Evolutionary conservation across 2,329 filamentous ascomycete species (phyloP).

Genomic region (Sclerotinia sclerotiorum): DNA sequence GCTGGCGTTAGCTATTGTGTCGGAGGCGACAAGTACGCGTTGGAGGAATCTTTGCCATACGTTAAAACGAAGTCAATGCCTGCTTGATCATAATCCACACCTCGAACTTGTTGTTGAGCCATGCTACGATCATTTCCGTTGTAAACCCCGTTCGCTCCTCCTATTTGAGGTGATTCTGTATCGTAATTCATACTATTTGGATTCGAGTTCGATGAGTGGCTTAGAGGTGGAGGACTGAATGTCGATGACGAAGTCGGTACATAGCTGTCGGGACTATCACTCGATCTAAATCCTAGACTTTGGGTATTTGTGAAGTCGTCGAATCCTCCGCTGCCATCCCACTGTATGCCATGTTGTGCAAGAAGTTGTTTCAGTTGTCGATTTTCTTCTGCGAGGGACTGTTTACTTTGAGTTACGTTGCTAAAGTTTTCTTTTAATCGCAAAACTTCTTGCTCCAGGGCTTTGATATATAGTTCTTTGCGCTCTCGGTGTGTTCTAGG

Average conservation of each 20-base stretch:
- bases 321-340: slow-evolving; percentile 38
- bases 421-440: slow-evolving; percentile 84
- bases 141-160: background rate
- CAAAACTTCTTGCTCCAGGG: slow-evolving; percentile 86
- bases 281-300: slow-evolving; percentile 51
- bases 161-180: background rate
- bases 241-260: slow-evolving; percentile 44
- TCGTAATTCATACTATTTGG: slow-evolving; percentile 14
- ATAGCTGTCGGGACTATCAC: slow-evolving; percentile 64
- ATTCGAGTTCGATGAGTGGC: slow-evolving; percentile 28
- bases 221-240: slow-evolving; percentile 37
- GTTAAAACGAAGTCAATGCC: slow-evolving; percentile 89
- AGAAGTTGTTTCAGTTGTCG: slow-evolving; percentile 63
- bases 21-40: slow-evolving; percentile 66
- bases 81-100: slow-evolving; percentile 74
- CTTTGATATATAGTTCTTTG: slow-evolving; percentile 94
- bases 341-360: slow-evolving; percentile 52
- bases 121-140: slow-evolving; percentile 30
- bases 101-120: slow-evolving; percentile 39
- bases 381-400: slow-evolving; percentile 76
- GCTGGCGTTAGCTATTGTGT: slow-evolving; percentile 52
- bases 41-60: slow-evolving; percentile 65
- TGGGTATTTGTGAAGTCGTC: slow-evolving; percentile 45
- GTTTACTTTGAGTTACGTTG: slow-evolving; percentile 71
- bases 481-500: slow-evolving; percentile 89